Conservation (phyloP, 768 basidiomycete genomes). For the Serendipita vermifera region DNA sequence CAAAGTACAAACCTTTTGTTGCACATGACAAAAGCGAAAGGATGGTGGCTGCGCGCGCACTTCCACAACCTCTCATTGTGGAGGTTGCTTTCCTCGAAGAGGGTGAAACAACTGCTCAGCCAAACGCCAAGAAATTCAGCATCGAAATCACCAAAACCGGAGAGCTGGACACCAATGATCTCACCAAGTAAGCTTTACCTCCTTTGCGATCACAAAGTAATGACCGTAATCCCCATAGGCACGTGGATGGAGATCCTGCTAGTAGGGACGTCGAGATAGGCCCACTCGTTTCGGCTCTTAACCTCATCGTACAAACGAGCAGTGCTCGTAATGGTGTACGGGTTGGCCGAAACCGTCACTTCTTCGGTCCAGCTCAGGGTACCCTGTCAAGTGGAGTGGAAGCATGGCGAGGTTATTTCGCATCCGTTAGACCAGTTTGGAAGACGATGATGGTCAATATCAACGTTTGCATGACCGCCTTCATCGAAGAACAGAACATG, state of each 20-base stretch:
- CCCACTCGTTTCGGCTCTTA: slow-evolving; percentile 49
- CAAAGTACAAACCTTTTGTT: slow-evolving; percentile 29
- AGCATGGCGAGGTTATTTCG: slow-evolving; percentile 43
- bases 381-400: slow-evolving; percentile 40
- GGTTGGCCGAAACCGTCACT: slow-evolving; percentile 54
- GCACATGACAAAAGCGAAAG: slow-evolving; percentile 41
- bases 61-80: slow-evolving; percentile 30
- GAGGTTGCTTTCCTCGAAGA: slow-evolving; percentile 34
- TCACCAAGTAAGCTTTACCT: slow-evolving; percentile 26
- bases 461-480: slow-evolving; percentile 40
- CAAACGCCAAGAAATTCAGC: slow-evolving; percentile 31
- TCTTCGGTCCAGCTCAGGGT: slow-evolving; percentile 33
- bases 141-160: slow-evolving; percentile 33
- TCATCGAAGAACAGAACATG: slow-evolving; percentile 39
- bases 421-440: slow-evolving; percentile 29
- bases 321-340: slow-evolving; percentile 37
- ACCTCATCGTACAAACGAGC: slow-evolving; percentile 46
- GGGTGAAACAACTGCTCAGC: slow-evolving; percentile 27
- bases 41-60: slow-evolving; percentile 29
- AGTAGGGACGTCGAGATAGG: slow-evolving; percentile 44
- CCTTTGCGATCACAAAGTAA: neutral
- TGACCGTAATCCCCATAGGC: slow-evolving; percentile 25
- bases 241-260: slow-evolving; percentile 41
- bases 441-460: slow-evolving; percentile 43
- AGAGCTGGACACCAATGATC: slow-evolving; percentile 32